Conservation (phyloP, 768 basidiomycete species). For the Suillus fuscotomentosus region DNA sequence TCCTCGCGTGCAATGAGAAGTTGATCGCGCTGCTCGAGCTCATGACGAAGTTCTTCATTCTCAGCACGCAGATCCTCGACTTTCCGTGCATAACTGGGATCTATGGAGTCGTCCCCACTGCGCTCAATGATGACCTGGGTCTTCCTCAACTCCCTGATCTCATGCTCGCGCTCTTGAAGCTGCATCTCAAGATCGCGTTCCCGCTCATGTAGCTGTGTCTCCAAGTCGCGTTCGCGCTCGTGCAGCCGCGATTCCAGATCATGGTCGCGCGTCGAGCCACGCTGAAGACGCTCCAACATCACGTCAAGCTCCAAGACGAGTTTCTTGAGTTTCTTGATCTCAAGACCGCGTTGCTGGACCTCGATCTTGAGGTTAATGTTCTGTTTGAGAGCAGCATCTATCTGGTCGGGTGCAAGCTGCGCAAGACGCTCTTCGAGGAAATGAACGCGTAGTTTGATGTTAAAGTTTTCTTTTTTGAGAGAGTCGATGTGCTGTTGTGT, state of each 20-base stretch:
- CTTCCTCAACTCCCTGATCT: constrained; percentile 64
- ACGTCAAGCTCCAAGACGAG: constrained; percentile 80
- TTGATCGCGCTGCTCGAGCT: constrained; percentile 58
- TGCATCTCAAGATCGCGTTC: constrained; percentile 78
- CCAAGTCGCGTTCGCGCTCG: constrained; percentile 29
- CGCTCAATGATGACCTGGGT: constrained; percentile 56
- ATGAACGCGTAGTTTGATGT: constrained; percentile 92
- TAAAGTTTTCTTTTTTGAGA: constrained; percentile 96
- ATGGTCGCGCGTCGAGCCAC: constrained; percentile 29
- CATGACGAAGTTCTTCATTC: constrained; percentile 58
- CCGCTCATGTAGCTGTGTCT: constrained; percentile 40
- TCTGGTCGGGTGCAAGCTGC: constrained; percentile 87
- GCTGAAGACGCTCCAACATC: constrained; percentile 73
- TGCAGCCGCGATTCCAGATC: constrained; percentile 35
- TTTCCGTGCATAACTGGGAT: constrained; percentile 45
- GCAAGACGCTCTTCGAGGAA: constrained; percentile 93
- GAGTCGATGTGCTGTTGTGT: constrained; percentile 81
- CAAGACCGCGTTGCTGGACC: constrained; percentile 84
- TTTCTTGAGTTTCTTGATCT: constrained; percentile 91
- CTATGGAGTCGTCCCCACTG: constrained; percentile 42
- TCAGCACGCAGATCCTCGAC: constrained; percentile 60
- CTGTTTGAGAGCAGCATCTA: constrained; percentile 88
- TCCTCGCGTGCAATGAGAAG: constrained; percentile 59
- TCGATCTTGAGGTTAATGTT: constrained; percentile 93
- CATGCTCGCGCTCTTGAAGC: constrained; percentile 70